phyloP scores from a whole-genome alignment of 2,329 filamentous ascomycete species.

The Ophiostoma quercus region DNA sequence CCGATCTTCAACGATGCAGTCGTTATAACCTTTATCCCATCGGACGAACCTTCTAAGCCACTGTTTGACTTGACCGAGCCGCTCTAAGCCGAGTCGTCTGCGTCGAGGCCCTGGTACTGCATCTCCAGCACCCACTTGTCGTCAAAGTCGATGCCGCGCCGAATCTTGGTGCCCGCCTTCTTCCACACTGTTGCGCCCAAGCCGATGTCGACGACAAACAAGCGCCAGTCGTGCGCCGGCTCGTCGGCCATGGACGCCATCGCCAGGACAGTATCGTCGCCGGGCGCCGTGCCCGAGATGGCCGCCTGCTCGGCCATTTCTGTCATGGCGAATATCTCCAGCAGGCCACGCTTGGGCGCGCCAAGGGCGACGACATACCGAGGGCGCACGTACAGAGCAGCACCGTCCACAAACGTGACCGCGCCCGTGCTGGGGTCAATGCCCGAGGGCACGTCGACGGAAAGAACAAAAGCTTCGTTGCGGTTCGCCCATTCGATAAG shows the following conservation, averaged over 20 bases:
- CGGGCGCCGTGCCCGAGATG: background rate
- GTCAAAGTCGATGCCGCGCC: constrained; percentile 83
- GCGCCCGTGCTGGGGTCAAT: constrained; percentile 73
- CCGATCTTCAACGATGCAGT: background rate
- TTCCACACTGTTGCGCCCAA: constrained; percentile 78
- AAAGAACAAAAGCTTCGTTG: constrained; percentile 73
- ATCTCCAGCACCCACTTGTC: constrained; percentile 78
- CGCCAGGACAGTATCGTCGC: constrained; percentile 38
- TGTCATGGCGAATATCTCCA: constrained; percentile 66
- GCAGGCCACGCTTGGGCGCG: constrained; percentile 76
- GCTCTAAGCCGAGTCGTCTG: constrained; percentile 17
- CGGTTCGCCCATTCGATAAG: constrained; percentile 93
- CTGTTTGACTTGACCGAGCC: background rate
- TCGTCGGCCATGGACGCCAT: constrained; percentile 41
- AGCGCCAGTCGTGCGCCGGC: constrained; percentile 56
- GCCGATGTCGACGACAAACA: constrained; percentile 83
- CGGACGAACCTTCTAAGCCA: no score
- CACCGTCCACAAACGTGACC: constrained; percentile 63
- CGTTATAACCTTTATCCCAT: background rate
- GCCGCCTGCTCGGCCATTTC: constrained; percentile 32
- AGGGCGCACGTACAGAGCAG: constrained; percentile 72
- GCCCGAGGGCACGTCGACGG: constrained; percentile 87
- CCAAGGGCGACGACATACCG: constrained; percentile 81
- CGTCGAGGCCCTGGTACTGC: constrained; percentile 29
- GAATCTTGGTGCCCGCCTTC: constrained; percentile 72